phyloP scores from a whole-genome alignment of 1,284 basidiomycete species.

The Cystobasidium pallidum region DNA sequence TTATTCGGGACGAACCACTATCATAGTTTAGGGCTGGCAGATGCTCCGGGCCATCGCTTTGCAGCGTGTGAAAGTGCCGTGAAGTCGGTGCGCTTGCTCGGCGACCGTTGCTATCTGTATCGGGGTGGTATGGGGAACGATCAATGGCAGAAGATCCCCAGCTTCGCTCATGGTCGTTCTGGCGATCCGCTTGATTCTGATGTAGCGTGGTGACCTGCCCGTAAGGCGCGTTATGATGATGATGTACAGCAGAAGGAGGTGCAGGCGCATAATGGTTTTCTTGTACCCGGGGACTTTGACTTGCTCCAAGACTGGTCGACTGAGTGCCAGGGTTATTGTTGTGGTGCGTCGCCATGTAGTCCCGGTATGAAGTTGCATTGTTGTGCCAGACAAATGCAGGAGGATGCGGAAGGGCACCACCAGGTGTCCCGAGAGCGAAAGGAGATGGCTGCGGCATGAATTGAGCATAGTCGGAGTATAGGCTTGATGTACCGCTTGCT shows the following conservation, averaged over 20 bases:
- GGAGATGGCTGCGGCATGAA: constrained; percentile 7
- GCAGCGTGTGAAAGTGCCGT: neutral
- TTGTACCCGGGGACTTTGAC: neutral
- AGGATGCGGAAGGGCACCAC: neutral
- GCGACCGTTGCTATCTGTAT: neutral
- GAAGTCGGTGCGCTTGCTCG: neutral
- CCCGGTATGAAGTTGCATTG: constrained; percentile 17
- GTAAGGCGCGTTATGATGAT: constrained; percentile 3
- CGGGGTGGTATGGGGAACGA: neutral
- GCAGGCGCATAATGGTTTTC: neutral
- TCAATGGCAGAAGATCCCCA: neutral
- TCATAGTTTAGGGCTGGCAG: constrained; percentile 7
- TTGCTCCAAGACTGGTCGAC: neutral
- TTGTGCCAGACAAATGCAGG: constrained; percentile 21
- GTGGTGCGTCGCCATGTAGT: constrained; percentile 26
- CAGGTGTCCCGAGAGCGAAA: constrained; percentile 11
- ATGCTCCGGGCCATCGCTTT: neutral
- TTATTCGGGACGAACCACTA: constrained; percentile 20
- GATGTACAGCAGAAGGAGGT: neutral
- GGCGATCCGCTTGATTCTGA: neutral
- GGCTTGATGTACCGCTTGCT: neutral
- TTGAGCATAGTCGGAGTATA: constrained; percentile 8
- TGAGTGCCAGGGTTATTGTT: neutral
- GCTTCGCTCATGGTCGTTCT: neutral
- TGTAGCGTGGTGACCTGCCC: neutral